phyloP scores from a whole-genome alignment of 495 filamentous ascomycete species.

The Trichocladium antarcticum region DNA sequence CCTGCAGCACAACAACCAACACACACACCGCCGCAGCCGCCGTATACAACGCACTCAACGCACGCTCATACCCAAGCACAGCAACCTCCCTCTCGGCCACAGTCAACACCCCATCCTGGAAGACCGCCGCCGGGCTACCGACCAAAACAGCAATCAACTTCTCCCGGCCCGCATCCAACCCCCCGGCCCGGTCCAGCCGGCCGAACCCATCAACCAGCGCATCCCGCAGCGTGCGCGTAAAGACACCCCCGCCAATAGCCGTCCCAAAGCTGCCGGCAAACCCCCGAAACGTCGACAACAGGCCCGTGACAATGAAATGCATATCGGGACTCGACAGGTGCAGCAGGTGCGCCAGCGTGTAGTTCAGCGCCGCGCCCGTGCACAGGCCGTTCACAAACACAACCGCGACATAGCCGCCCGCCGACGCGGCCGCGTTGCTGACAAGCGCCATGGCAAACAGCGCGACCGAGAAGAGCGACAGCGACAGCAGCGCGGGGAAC shows the following conservation, averaged over 20 bases:
- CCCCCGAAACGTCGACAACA: constrained; percentile 61
- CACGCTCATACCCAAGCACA: constrained; percentile 49
- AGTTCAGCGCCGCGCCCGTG: constrained; percentile 61
- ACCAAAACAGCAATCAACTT: constrained; percentile 52
- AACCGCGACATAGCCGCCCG: constrained; percentile 39
- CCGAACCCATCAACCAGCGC: constrained; percentile 47
- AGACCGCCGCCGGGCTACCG: constrained; percentile 56
- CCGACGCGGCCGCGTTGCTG: constrained; percentile 37
- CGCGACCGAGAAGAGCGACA: constrained; percentile 43
- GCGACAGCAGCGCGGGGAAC: constrained; percentile 43
- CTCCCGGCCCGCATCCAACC: constrained; percentile 32
- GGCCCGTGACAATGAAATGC: constrained; percentile 59
- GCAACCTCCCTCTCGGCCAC: constrained; percentile 50
- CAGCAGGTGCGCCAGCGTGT: constrained; percentile 63
- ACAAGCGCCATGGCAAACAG: constrained; percentile 41
- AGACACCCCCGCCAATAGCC: constrained; percentile 65
- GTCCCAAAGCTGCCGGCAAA: constrained; percentile 68
- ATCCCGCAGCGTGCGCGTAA: constrained; percentile 47
- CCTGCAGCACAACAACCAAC: constrained; percentile 48
- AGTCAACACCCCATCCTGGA: constrained; percentile 30
- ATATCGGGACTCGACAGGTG: constrained; percentile 49
- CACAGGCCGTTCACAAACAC: constrained; percentile 58
- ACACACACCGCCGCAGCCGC: constrained; percentile 45
- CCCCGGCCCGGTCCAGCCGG: constrained; percentile 23
- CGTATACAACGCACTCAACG: constrained; percentile 47